Evolutionary conservation across 192 early-diverging fungal genomes (phyloP), one percentile per base, ranked within the genome.

Genomic region (Phycomyces nitens): DNA sequence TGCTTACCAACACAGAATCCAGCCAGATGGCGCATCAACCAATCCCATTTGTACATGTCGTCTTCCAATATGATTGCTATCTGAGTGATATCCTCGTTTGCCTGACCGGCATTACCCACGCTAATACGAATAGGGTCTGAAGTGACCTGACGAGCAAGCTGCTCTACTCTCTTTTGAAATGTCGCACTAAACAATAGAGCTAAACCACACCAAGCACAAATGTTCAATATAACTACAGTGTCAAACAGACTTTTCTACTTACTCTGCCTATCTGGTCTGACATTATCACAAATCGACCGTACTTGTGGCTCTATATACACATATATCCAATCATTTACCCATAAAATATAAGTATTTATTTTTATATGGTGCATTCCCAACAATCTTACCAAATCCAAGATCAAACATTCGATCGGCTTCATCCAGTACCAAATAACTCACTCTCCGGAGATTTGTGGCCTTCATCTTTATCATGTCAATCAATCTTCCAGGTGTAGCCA

Each of bases 341-440:
- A 42, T 10, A 42, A 42, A 42, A 14, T 10, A 14, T 14, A 64
- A 64, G 10, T 29, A 40, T 8, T 54, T 15, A 29, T 22, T 3
- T 23, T 15, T 18, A 12, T 15, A 53, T 8, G 6, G 10, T 12
- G 18, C 9, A 51, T 42, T 24, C 0, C 1, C 2, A 60, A 42
- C 15, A 15, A 58, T 23, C 82, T 79, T 62, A 91, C 91, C 92
- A 75, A 97, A 97, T 20, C 93, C 95, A 56, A 91, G 82, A 66
- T 99, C 95, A 71, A 99, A 86, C 88, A 96, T 95, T 26, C 97
- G 87, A 73, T 99, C 97, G 11, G 94, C 95, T 77, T 98, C 96
- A 68, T 99, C 96, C 34, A 98, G 82, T 1, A 98, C 95, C 53
- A 98, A 71, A 60, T 86, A 99, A 21, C 83, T 83, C 0, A 97